Evolutionary conservation across 1,139 yeast genomes (phyloP), one percentile per base, ranked within the genome.

Genomic region (Wickerhamiella infanticola): DNA sequence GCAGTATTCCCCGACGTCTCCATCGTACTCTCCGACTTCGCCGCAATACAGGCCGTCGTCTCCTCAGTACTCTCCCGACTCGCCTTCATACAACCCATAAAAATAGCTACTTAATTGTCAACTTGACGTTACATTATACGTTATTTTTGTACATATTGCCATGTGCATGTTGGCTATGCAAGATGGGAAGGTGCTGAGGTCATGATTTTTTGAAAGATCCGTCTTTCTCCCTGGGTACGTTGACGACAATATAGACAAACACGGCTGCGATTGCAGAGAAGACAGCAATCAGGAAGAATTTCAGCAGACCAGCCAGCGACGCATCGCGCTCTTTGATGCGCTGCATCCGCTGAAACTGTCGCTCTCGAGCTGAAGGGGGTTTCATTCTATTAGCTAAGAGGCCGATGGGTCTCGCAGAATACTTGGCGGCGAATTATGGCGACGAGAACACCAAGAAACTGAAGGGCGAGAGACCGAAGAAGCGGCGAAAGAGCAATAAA

Each of bases 1-100:
- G 51, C 50, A 64, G 11, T 75, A 74, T 59, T 73, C 79, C 3
- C 90, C 93, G 40, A 77, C 86, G 0, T 75, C 83, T 2, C 93
- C 77, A 0, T n/a, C 11, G 27, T 41, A 41, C 35, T 9, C 24
- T 6, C 46, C 46, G 31, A 40, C 46, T 6, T 44, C 46, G 27
- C 46, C 46, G 39, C 54, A 65, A 5, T 81, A 80, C 60, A 70
- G 78, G 0, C 86, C 86, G 49, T 78, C 83, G 0, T 74, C 80
- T 1, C 83, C 83, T 58, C 53, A 64, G 1, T 77, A 77, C 60
- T 66, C 74, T 0, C 83, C 83, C 35, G 18, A 18, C 18, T 18
- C 18, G 18, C 18, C 18, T 18, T 18, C 18, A 18, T 18, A 18
- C 18, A 29, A 11, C 33, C 33, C 33, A 29, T 29, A 29, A 11